A percentile compares a stretch with the other conserved stretches of the same genome.
phyloP scores from a whole-genome alignment of 257 asterid genomes.

The Petunia axillaris region DNA sequence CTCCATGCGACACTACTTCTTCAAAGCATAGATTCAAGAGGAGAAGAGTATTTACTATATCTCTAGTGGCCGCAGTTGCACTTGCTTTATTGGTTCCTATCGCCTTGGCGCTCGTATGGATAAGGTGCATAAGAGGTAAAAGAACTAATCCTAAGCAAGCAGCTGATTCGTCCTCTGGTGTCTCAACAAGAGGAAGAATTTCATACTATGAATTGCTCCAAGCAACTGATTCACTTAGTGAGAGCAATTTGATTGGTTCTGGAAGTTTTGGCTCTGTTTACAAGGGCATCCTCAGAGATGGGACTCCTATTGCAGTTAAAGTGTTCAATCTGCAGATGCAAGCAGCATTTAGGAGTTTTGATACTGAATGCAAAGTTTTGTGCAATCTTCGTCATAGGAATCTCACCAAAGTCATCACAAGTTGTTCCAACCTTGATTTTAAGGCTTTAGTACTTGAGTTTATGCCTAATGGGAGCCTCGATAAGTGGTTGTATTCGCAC shows the following conservation, averaged over 20 bases:
- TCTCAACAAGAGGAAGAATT: neutral
- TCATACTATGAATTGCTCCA: constrained; percentile 1
- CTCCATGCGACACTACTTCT: neutral
- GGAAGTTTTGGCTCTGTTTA: too few relatives aligned
- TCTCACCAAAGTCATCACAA: neutral
- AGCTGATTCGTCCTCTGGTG: neutral
- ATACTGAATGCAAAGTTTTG: neutral
- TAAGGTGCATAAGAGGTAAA: neutral
- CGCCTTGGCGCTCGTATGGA: neutral
- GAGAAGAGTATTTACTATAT: neutral
- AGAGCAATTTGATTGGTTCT: constrained; percentile 4
- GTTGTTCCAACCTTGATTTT: constrained; percentile 22
- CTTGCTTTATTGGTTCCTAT: neutral
- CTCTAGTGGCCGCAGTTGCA: neutral
- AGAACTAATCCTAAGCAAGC: neutral
- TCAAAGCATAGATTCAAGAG: neutral
- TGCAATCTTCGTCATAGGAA: constrained; percentile 24
- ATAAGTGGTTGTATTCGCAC: constrained; percentile 25
- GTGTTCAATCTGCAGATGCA: neutral
- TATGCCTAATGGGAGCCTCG: constrained; percentile 16
- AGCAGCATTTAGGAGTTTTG: constrained; percentile 1
- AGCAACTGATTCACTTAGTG: neutral
- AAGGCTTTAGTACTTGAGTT: constrained; percentile 16
- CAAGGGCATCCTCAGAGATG: neutral
- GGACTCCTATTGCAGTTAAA: neutral